Base-by-base conservation (phyloP, 345 rosid species). In the Cardamine resedifolia region DNA sequence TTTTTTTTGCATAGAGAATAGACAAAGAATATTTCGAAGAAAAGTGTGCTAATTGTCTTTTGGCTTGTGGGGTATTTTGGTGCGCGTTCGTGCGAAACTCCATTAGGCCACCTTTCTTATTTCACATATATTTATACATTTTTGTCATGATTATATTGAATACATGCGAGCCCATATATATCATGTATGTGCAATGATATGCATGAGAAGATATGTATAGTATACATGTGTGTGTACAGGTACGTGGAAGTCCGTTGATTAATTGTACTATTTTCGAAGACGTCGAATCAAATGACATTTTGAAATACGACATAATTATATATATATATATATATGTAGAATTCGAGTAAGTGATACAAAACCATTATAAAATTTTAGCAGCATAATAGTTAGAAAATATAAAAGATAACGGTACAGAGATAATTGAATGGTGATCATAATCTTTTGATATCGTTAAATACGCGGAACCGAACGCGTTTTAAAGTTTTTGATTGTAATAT, bases 21-120 rank as follows among this genome's bases (percentile, higher is more conserved):
- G 30, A 26, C 2, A 28, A 56, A 49, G 20, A 64, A 50, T 70
- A 65, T 12, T 2, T 71, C 0, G 43, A 71, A 70, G 26, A 64
- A 74, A 70, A 58, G 50, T 38, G 58, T 71, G 67, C n/a, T 70
- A 70, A 70, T 49, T 48, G 61, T 64, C 80, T 70, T 77, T 70
- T 77, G 80, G 76, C 76, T 70, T 64, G 80, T 64, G 72, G 80
- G 80, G 80, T 77, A 58, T 21, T 11, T 71, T 77, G 39, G 72
- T 77, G 80, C 80, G 80, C 43, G 58, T 77, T 71, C 80, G 80
- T 77, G 80, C 72, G 61, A 58, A 77, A 51, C 4, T 71, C 72
- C 72, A 71, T 70, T 63, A 55, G 41, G 21, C 72, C 49, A 49
- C 68, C 26, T 55, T 61, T 68, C 44, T 47, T 47, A 33, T 63